A percentile compares a stretch with the other conserved stretches of the same genome.
Conservation (phyloP, 768 basidiomycete genomes). For the Termitomyces sp. region DNA sequence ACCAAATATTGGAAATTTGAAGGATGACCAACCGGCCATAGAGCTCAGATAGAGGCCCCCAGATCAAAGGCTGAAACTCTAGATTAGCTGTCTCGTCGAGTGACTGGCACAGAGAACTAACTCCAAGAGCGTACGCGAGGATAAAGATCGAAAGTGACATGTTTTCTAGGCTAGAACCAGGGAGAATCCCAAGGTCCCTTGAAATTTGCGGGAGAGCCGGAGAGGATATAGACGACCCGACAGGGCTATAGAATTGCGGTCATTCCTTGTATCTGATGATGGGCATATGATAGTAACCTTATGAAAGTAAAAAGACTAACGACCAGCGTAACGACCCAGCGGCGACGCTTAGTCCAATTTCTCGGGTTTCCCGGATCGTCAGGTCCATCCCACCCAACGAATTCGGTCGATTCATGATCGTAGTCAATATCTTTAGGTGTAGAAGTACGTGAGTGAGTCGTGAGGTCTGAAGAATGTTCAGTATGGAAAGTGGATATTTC, state of each 20-base stretch:
- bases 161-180: slow-evolving; percentile 28
- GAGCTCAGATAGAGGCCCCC: slow-evolving; percentile 34
- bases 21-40: slow-evolving; percentile 42
- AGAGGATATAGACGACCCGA: slow-evolving; percentile 27
- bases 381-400: slow-evolving; percentile 25
- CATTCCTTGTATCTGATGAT: background rate
- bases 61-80: slow-evolving; percentile 25
- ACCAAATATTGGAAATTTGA: slow-evolving; percentile 54
- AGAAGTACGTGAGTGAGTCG: background rate
- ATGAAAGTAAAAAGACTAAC: slow-evolving; percentile 54
- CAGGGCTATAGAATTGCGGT: slow-evolving; percentile 17
- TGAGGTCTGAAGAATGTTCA: background rate
- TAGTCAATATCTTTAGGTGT: background rate
- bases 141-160: slow-evolving; percentile 40
- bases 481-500: slow-evolving; percentile 8
- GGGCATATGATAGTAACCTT: slow-evolving; percentile 14
- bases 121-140: slow-evolving; percentile 32
- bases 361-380: slow-evolving; percentile 23
- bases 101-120: slow-evolving; percentile 11
- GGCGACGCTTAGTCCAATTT: slow-evolving; percentile 40
- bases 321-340: slow-evolving; percentile 45
- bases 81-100: background rate
- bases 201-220: slow-evolving; percentile 24
- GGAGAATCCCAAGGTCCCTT: slow-evolving; percentile 19
- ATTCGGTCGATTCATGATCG: background rate